Base-by-base conservation (phyloP, 768 basidiomycete species). In the Thelephora ganbajun region DNA sequence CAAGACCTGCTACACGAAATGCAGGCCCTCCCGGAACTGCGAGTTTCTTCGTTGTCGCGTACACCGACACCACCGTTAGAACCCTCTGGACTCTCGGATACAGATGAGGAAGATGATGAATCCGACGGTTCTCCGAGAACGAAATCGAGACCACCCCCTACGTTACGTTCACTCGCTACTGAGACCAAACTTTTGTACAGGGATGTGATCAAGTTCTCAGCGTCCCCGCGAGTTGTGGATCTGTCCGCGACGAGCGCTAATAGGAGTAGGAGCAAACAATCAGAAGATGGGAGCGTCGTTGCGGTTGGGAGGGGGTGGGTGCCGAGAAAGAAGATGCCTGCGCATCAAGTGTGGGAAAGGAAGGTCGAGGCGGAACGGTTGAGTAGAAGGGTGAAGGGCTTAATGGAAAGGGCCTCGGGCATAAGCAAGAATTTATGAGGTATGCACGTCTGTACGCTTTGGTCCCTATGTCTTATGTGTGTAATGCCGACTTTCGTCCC, bases 1-100 rank as follows among this genome's bases (percentile, higher is more conserved):
- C 87, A 90, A 61, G 90, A 93, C 56, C 74, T 98, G 0, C 77
- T 97, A 50, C 73, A 74, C 45, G 86, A 90, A 55, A 80, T 98
- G 48, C 77, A 83, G 52, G 58, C 77, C 5, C 70, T 98, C 0
- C 85, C 84, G 14, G 68, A 69, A 0, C 74, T 88, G n/a, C 67
- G 73, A 3, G 68, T 68, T 44, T 70, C 71, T 11, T 41, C 26
- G 5, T 50, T 69, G 50, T 59, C 62, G 34, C 66, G 78, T 42
- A 52, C 68, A 11, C 71, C 77, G 5, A 83, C 85, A 1, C 85
- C 85, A 1, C 76, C 81, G 0, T 67, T 83, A 20, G 76, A 76
- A 34, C 69, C 82, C 0, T 85, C 83, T 13, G 69, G 70, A 1
- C 57, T 69, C 12, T 83, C 83, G 0, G 86, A 88, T 58, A 74